Percentiles rank a stretch among this genome's conserved stretches.
Evolutionary conservation across 2,329 filamentous ascomycete species (phyloP).

Genomic region (Chaetomium strumarium): DNA sequence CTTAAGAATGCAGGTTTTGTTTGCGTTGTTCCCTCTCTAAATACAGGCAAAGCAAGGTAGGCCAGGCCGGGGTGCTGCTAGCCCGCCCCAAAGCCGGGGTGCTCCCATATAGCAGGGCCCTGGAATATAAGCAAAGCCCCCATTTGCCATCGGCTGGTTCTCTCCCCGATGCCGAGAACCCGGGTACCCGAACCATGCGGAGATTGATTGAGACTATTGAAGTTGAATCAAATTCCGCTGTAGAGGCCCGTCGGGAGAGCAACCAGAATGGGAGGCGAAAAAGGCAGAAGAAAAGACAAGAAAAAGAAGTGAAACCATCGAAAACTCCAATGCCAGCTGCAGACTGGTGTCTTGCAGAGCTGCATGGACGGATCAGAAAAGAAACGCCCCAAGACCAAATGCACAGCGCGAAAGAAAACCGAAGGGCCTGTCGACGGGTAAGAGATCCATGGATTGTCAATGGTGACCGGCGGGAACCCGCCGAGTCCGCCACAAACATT

Average conservation of each 20-base stretch:
- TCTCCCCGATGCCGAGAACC: not conserved
- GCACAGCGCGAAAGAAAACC: not conserved
- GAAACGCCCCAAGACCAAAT: not conserved
- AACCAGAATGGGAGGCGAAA: not conserved
- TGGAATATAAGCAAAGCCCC: not conserved
- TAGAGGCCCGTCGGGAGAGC: not conserved
- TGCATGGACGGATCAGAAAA: not conserved
- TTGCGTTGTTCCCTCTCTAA: conserved; percentile 7
- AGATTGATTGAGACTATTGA: not conserved
- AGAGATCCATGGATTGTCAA: not conserved
- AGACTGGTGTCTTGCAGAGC: not conserved
- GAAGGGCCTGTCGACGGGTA: not conserved
- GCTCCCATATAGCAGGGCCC: not conserved
- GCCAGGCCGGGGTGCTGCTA: not conserved
- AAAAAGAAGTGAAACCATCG: not conserved
- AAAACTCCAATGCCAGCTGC: not conserved
- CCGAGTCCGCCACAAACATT: not conserved
- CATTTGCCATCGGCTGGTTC: not conserved
- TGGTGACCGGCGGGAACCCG: not conserved
- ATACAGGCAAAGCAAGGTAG: conserved; percentile 13
- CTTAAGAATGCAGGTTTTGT: conserved; percentile 1
- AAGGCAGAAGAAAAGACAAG: not conserved
- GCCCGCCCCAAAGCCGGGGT: not conserved
- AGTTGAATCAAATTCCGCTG: not conserved
- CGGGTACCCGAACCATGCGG: not conserved